Base-by-base conservation (phyloP, 345 rosid species). In the Citrus maxima region DNA sequence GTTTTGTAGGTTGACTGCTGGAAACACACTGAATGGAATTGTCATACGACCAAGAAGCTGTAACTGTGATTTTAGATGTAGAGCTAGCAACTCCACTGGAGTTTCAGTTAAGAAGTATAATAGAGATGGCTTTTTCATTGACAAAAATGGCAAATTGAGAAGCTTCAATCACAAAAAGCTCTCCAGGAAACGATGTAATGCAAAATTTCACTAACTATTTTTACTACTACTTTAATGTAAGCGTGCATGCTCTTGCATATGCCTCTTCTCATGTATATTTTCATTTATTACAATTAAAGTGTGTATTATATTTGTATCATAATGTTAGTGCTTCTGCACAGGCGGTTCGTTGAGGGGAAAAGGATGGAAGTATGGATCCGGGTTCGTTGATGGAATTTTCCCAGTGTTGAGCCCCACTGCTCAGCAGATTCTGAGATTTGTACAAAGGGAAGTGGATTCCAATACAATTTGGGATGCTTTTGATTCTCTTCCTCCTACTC, bases 301-400 rank as follows among this genome's bases (percentile, higher is more conserved):
- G 24, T 35, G 60, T 49, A 6, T 72, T 12, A 51, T 4, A 13
- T 60, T 67, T 54, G 67, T 19, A 19, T 59, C 21, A 37, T 21
- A 6, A 28, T 60, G 32, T 58, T 21, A 38, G 35, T 4, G 4
- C 62, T 24, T 71, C 14, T 24, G 14, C 77, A 77, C 80, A 95
- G 98, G 95, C 83, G 98, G 98, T 35, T 86, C 97, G 80, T 87
- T 95, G 78, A 93, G 92, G 37, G 97, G 98, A 32, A 76, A 86
- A 82, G 98, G 98, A 81, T 93, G 98, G 98, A 93, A 95, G 80
- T 95, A 95, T 34, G 98, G 98, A 34, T 95, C 98, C 12, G 98
- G 98, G 4, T 95, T 95, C 77, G 98, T 93, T 0, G 98, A 95
- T 87, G 98, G 98, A 62, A 87, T 95, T 24, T 95, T 95, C 85